Percentiles rank a stretch among this genome's conserved stretches.
Conservation (phyloP, 371 early-diverging fungal species). For the Umbelopsis sp. region DNA sequence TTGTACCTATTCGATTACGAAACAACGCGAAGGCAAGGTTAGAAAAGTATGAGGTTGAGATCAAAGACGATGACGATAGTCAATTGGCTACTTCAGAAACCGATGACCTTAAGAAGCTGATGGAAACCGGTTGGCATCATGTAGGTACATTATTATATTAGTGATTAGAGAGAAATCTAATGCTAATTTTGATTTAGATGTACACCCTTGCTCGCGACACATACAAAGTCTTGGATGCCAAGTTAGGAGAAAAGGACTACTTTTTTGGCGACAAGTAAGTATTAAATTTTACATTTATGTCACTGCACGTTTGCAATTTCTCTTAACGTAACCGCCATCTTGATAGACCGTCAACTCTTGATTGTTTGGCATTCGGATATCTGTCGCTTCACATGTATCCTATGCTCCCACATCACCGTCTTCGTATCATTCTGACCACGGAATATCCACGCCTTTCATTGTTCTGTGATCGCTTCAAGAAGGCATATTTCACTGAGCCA, state of each 20-base stretch:
- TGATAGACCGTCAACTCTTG: constrained; percentile 60
- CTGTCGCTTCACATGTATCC: constrained; percentile 68
- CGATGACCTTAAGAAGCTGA: constrained; percentile 52
- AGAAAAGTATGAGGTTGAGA: constrained; percentile 50
- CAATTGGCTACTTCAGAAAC: constrained; percentile 46
- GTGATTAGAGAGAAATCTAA: background rate
- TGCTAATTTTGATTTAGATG: constrained; percentile 40
- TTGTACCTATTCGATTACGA: constrained; percentile 64
- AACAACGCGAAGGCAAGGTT: constrained; percentile 58
- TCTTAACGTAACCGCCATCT: background rate
- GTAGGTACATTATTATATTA: constrained; percentile 25
- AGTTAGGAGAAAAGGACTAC: constrained; percentile 63
- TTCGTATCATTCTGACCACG: constrained; percentile 56
- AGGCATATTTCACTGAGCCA: constrained; percentile 25
- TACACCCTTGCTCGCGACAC: constrained; percentile 59
- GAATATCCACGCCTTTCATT: constrained; percentile 64
- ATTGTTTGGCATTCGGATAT: constrained; percentile 73
- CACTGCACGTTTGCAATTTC: background rate
- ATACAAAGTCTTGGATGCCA: constrained; percentile 56
- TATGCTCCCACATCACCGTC: constrained; percentile 63
- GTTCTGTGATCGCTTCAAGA: constrained; percentile 62
- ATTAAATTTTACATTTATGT: background rate
- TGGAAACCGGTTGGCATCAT: constrained; percentile 51
- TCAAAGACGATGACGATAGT: constrained; percentile 38
- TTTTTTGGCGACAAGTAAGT: constrained; percentile 68